Evolutionary conservation across 2,329 filamentous ascomycete genomes (phyloP), one percentile per base, ranked within the genome.

Genomic region (Cercospora canescens): DNA sequence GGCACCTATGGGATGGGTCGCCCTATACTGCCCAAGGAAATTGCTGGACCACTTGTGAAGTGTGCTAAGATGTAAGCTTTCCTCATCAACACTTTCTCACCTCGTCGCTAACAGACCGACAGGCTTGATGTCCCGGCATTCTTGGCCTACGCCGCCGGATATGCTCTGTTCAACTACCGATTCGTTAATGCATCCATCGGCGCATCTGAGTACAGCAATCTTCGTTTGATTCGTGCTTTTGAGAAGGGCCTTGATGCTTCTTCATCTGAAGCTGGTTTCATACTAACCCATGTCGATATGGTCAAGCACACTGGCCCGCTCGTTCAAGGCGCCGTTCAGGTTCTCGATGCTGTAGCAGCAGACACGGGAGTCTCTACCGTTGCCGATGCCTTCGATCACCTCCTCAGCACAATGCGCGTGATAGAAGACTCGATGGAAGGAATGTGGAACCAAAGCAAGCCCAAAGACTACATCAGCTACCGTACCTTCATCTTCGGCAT

Each of bases 401-500:
- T 77, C 14, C 71, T 77, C 16, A 66, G 71, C 28, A 74, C 75
- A n/a, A 77, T 77, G 75, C 65, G 67, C 4, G 68, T 69, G 32
- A 73, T 77, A 24, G 75, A 77, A 65, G 71, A 70, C 45, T 74
- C 72, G 28, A 77, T 77, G 76, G 75, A 77, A 58, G 71, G 84
- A 52, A 98, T 98, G 94, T 97, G 94, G 94, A 86, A 85, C 67
- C 92, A 93, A 78, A 95, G 91, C 63, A 91, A 91, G 73, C 94
- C 94, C 2, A 85, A 86, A 18, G 88, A 93, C 71, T 97, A 97
- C 81, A 92, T 91, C 66, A 90, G 87, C 72, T 97, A 97, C 87
- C 91, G 94, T 45, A 96, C 94, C 11, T 97, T 97, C 83, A 97
- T 97, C 81, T 97, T 97, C 76, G 94, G 94, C 73, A 97, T 97